phyloP scores from a whole-genome alignment of 1,284 basidiomycete species.

The Puccinia horiana region DNA sequence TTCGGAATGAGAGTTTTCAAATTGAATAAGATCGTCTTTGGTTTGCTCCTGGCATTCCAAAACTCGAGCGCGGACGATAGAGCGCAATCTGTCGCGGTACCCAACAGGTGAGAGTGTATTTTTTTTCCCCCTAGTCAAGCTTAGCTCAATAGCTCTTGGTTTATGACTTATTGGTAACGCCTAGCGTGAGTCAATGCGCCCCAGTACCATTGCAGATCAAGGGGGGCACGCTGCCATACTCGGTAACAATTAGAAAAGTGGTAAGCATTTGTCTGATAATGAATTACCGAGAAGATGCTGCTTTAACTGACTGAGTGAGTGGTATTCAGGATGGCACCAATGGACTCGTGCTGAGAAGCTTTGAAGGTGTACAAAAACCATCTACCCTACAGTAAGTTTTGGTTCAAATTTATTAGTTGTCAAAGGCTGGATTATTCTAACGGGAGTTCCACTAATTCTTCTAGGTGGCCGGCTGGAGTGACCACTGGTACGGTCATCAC shows the following conservation, averaged over 20 bases:
- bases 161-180: neutral
- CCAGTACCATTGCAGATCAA: neutral
- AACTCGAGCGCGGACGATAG: neutral
- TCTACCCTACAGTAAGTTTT: neutral
- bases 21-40: neutral
- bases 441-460: neutral
- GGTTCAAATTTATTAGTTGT: neutral
- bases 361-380: neutral
- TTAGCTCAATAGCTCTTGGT: neutral
- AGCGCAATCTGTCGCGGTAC: neutral
- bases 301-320: neutral
- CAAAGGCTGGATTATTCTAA: neutral
- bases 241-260: neutral
- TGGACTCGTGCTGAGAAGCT: neutral
- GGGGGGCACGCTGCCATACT: neutral
- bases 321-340: neutral
- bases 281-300: neutral
- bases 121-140: neutral
- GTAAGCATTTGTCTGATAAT: neutral
- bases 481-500: neutral
- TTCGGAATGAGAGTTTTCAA: neutral
- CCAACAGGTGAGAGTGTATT: neutral
- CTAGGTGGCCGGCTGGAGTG: neutral
- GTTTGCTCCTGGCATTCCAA: neutral
- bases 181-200: neutral